Percentiles rank a stretch among this genome's conserved stretches.
Evolutionary conservation across 768 basidiomycete genomes (phyloP).

Genomic region (Harrya chromipes): DNA sequence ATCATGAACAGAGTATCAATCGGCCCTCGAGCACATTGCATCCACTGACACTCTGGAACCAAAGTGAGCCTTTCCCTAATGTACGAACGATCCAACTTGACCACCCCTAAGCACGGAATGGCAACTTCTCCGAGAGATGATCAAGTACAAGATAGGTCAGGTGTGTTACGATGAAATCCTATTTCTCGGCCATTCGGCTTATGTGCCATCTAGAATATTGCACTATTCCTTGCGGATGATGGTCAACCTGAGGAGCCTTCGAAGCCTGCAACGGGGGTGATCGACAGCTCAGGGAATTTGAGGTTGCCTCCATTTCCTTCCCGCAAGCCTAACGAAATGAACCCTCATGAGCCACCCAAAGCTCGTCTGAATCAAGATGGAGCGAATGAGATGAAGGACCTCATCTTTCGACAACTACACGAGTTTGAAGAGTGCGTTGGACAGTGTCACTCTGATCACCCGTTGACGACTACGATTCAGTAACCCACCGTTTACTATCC

Average conservation of each 20-base stretch:
- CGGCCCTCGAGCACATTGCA: constrained; percentile 57
- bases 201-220: constrained; percentile 43
- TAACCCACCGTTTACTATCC: constrained; percentile 83
- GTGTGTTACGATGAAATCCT: constrained; percentile 34
- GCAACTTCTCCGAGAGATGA: constrained; percentile 62
- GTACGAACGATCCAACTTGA: constrained; percentile 12
- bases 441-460: neutral
- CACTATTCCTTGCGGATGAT: constrained; percentile 42
- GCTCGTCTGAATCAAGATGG: constrained; percentile 61
- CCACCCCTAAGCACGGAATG: constrained; percentile 56
- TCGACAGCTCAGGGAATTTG: constrained; percentile 50
- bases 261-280: constrained; percentile 33
- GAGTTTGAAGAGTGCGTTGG: constrained; percentile 67
- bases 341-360: constrained; percentile 52
- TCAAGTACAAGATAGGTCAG: constrained; percentile 69
- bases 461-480: constrained; percentile 24
- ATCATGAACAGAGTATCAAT: constrained; percentile 50
- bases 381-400: constrained; percentile 51
- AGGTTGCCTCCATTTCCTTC: constrained; percentile 73
- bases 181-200: neutral
- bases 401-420: constrained; percentile 63
- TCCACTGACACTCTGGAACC: constrained; percentile 64
- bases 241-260: constrained; percentile 40
- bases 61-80: constrained; percentile 21
- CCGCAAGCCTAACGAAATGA: constrained; percentile 47